Conservation (phyloP, 2,329 filamentous ascomycete genomes). For the Coniochaeta sp. region DNA sequence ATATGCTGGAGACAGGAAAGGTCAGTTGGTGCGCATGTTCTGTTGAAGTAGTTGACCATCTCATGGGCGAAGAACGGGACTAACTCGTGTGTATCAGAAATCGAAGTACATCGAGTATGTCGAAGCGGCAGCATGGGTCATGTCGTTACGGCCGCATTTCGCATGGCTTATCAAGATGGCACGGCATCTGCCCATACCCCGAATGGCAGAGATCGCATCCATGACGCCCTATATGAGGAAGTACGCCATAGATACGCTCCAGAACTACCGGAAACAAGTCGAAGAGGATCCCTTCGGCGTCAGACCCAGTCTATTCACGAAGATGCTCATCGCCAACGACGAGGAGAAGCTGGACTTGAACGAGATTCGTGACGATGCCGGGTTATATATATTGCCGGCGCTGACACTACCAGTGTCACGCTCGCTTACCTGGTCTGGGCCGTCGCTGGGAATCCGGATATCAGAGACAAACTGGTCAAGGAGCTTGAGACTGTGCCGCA, state of each 20-base stretch:
- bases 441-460: conserved; percentile 6
- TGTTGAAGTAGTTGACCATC: too few species aligned
- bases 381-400: conserved; percentile 25
- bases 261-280: conserved; percentile 6
- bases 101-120: conserved; percentile 6
- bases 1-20: conserved; percentile 32
- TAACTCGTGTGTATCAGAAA: background rate
- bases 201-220: background rate
- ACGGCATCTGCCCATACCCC: background rate
- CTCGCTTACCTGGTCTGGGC: conserved; percentile 29
- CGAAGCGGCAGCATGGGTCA: background rate
- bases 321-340: conserved; percentile 15
- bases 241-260: conserved; percentile 6
- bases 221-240: conserved; percentile 3
- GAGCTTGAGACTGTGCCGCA: conserved; percentile 15
- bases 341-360: conserved; percentile 4
- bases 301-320: conserved; percentile 13
- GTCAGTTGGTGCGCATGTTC: conserved; percentile 17
- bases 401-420: conserved; percentile 31
- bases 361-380: conserved; percentile 18
- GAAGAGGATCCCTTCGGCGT: conserved; percentile 3
- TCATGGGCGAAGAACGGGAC: background rate
- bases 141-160: conserved; percentile 1
- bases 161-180: conserved; percentile 6
- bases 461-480: conserved; percentile 12